Evolutionary conservation across 176 grass and related monocot genomes (phyloP), one percentile per base, ranked within the genome.

Genomic region (Metroxylon sagu): DNA sequence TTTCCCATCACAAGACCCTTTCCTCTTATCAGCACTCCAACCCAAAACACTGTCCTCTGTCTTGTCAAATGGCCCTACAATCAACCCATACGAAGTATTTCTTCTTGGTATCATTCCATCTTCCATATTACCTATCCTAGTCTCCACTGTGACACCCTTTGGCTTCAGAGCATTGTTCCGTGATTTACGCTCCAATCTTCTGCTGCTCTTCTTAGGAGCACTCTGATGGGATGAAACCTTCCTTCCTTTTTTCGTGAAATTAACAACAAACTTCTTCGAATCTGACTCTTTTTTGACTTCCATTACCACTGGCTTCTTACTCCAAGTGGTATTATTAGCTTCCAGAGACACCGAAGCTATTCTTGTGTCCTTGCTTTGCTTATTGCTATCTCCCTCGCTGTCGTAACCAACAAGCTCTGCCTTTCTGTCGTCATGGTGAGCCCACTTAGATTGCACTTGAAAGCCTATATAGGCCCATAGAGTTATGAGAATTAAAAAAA

Each of bases 41-140:
- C 70, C 72, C 26, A 82, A 53, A 61, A 82, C 48, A 27, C 53
- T 16, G 49, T 82, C 61, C 48, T 82, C 79, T 16, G 67, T 65
- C 59, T 82, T 68, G n/a, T 26, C 66, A 61, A 82, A 82, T 62
- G 79, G 79, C 12, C 79, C 79, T 21, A 82, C 72, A 25, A 76
- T 82, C 30, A 76, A 59, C 2, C 79, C 79, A 56, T 82, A 82
- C 27, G 79, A 82, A 71, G 66, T 82, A 65, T 82, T 82, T 14
- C 50, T 77, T 78, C 29, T 83, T 14, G 74, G 69, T 35, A 77
- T 50, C 57, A 69, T 54, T 17, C 74, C 80, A 48, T 78, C 74
- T 59, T 78, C 74, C 23, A 64, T 63, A 16, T 57, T 74, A 19
- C 56, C 61, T 43, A 59, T 77, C 14, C 29, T 65, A 64, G 54